phyloP scores from a whole-genome alignment of 1,139 yeast species.

The Geotrichum reessii region DNA sequence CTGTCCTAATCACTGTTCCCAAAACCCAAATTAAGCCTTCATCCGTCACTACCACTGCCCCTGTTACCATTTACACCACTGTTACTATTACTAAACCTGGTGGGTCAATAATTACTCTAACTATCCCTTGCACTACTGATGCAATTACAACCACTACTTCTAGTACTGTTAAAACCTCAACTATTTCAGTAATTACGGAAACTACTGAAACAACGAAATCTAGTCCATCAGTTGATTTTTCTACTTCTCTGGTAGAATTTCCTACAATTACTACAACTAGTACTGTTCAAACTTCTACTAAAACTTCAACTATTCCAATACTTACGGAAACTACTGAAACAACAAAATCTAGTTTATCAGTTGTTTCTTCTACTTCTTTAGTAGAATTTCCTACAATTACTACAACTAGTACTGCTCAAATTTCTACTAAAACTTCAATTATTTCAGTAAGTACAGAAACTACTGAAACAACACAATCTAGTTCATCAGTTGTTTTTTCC shows the following conservation, averaged over 20 bases:
- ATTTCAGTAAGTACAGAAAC: neutral
- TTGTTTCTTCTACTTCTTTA: neutral
- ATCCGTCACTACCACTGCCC: neutral
- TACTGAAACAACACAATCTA: neutral
- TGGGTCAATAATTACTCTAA: neutral
- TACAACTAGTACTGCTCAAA: no score
- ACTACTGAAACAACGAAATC: neutral
- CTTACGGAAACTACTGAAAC: neutral
- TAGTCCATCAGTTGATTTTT: neutral
- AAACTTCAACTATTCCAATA: neutral
- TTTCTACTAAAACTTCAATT: neutral
- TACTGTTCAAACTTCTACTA: neutral
- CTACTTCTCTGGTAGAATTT: neutral
- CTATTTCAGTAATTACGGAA: neutral
- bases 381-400: no score
- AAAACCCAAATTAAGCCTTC: neutral
- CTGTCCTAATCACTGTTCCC: conserved; percentile 9
- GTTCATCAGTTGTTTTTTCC: neutral
- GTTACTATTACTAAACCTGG: neutral
- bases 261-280: no score
- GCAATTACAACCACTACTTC: neutral
- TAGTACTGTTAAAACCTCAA: neutral
- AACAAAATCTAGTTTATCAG: neutral
- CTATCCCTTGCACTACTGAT: conserved; percentile 1
- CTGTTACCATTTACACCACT: neutral